Conservation (phyloP, 116 monocot species). For the Cymodocea nodosa region DNA sequence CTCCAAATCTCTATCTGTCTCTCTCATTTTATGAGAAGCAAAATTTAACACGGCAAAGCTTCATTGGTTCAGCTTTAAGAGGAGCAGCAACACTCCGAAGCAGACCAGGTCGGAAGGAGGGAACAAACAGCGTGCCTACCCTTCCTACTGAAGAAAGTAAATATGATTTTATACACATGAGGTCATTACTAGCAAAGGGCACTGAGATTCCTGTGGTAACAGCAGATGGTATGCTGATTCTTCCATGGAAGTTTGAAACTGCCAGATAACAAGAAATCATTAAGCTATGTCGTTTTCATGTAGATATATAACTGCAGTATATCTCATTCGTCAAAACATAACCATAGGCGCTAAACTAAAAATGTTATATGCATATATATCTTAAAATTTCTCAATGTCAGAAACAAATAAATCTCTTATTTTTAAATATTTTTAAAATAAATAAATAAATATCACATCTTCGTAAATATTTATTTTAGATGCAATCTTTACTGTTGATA, state of each 20-base stretch:
- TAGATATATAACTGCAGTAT: no score
- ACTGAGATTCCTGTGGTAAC: constrained; percentile 40
- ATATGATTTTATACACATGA: constrained; percentile 29
- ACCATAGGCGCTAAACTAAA: background rate
- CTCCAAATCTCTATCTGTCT: background rate
- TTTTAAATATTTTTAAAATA: no score
- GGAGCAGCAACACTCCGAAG: constrained; percentile 58
- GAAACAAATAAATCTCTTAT: no score
- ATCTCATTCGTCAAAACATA: no score
- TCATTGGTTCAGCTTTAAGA: constrained; percentile 42
- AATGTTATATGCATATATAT: background rate
- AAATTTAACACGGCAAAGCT: background rate
- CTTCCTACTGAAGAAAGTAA: constrained; percentile 25
- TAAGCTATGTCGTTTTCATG: no score
- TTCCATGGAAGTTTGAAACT: background rate
- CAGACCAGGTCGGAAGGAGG: constrained; percentile 22
- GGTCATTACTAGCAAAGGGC: constrained; percentile 48
- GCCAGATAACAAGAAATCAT: no score
- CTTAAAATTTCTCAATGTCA: no score
- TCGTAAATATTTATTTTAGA: no score
- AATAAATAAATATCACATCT: no score
- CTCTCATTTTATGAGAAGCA: background rate
- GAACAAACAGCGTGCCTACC: constrained; percentile 4
- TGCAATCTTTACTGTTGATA: no score
- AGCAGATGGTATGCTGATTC: constrained; percentile 32